Conservation (phyloP, 129 eudicot genomes). For the Cynara cardunculus region DNA sequence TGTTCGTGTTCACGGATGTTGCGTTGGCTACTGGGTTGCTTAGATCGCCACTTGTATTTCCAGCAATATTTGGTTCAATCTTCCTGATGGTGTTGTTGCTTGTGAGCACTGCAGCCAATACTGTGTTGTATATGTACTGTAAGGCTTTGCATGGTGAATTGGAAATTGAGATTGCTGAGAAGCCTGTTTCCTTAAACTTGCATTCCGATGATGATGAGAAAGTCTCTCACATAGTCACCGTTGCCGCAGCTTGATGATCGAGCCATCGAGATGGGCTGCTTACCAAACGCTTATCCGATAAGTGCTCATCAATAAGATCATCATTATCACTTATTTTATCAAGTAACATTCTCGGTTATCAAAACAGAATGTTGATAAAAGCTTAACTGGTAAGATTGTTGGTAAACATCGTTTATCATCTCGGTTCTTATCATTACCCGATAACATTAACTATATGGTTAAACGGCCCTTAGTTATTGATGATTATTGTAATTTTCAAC, state of each 20-base stretch:
- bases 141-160: slow-evolving; percentile 73
- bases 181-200: slow-evolving; percentile 54
- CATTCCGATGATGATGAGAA: slow-evolving; percentile 69
- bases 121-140: slow-evolving; percentile 74
- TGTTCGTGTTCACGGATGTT: slow-evolving; percentile 14
- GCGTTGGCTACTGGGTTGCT: slow-evolving; percentile 4
- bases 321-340: no score
- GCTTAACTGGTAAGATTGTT: no score
- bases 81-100: slow-evolving; percentile 50
- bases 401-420: no score
- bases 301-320: no score
- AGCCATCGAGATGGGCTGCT: neutral
- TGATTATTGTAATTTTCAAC: no score
- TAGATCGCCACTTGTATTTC: slow-evolving; percentile 28
- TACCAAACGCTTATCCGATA: no score
- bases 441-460: no score
- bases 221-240: slow-evolving; percentile 53
- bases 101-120: slow-evolving; percentile 34
- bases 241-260: slow-evolving; percentile 27
- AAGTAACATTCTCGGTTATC: no score
- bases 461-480: no score
- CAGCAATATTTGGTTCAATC: slow-evolving; percentile 38
- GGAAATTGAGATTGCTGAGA: slow-evolving; percentile 67
- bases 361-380: no score
- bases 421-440: no score